Conservation (phyloP, 192 early-diverging fungal genomes). For the Linnemannia elongata region DNA sequence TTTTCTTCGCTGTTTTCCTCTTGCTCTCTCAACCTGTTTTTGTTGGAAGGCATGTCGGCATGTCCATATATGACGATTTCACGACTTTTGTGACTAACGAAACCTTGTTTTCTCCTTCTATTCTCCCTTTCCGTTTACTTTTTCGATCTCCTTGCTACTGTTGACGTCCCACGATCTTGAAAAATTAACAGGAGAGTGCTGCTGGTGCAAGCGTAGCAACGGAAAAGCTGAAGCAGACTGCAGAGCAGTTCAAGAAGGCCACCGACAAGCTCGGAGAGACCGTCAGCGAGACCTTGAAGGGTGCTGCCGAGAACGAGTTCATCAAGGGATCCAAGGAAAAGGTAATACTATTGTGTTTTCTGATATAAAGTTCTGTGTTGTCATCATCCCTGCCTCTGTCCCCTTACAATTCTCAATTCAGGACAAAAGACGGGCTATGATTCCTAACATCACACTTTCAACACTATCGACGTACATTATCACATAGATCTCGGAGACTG, state of each 20-base stretch:
- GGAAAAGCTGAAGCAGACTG: conserved; percentile 68
- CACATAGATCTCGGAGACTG: conserved; percentile 67
- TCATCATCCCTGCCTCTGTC: not conserved
- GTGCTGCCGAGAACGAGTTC: conserved; percentile 79
- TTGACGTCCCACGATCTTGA: conserved; percentile 7
- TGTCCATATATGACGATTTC: not conserved
- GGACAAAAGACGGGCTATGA: not conserved
- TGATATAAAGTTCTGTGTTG: not conserved
- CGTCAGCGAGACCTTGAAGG: conserved; percentile 74
- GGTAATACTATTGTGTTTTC: conserved; percentile 49
- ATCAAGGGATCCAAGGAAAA: conserved; percentile 84
- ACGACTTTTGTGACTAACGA: not conserved
- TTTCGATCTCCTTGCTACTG: not conserved
- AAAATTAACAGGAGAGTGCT: conserved; percentile 53
- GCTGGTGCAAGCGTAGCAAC: conserved; percentile 54
- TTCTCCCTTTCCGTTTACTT: conserved; percentile 1
- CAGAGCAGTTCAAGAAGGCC: conserved; percentile 78
- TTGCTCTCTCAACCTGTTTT: not conserved
- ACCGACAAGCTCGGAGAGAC: conserved; percentile 78
- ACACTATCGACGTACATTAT: not conserved
- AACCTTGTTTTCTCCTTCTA: not conserved
- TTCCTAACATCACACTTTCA: not conserved
- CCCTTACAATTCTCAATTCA: not conserved
- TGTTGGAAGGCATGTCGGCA: not conserved
- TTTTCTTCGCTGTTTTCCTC: not conserved